A percentile compares a stretch with the other conserved stretches of the same genome.
These are phyloP conservation scores for Eucalyptus cladocalyx DNA, from an alignment of 345 rosid species.

Conservation along the genomic window DNA sequence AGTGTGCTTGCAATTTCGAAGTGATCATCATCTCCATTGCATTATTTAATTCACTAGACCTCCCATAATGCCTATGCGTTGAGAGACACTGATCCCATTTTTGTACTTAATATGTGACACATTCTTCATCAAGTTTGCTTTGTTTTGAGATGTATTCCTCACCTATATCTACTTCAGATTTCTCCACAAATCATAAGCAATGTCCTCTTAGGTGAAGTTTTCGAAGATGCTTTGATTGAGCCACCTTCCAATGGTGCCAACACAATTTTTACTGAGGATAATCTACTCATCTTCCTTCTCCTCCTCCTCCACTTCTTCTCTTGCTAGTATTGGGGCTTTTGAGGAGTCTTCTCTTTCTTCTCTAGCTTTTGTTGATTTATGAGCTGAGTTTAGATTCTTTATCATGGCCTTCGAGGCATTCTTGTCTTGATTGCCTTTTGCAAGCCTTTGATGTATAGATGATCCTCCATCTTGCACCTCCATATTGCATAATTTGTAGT, in stretches of 20 bases:
- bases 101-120: not conserved
- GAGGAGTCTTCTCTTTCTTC: not conserved
- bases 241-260: not conserved
- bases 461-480: not conserved
- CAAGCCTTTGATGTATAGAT: not conserved
- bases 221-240: not conserved
- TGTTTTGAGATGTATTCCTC: not conserved
- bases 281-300: not conserved
- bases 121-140: rapidly evolving
- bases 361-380: not conserved
- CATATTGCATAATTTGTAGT: not conserved
- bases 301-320: not conserved
- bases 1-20: not conserved
- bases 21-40: not conserved
- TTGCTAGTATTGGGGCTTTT: not conserved
- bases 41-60: not conserved
- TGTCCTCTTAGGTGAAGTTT: not conserved
- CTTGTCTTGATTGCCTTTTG: not conserved
- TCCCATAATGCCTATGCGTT: not conserved
- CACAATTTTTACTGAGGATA: not conserved
- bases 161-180: not conserved
- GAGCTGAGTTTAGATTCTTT: not conserved
- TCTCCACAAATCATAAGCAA: not conserved
- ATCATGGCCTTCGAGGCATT: not conserved
- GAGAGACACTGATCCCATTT: not conserved